Percentiles rank a stretch among this genome's conserved stretches.
phyloP scores from a whole-genome alignment of 495 filamentous ascomycete species.

The Talaromyces adpressus region DNA sequence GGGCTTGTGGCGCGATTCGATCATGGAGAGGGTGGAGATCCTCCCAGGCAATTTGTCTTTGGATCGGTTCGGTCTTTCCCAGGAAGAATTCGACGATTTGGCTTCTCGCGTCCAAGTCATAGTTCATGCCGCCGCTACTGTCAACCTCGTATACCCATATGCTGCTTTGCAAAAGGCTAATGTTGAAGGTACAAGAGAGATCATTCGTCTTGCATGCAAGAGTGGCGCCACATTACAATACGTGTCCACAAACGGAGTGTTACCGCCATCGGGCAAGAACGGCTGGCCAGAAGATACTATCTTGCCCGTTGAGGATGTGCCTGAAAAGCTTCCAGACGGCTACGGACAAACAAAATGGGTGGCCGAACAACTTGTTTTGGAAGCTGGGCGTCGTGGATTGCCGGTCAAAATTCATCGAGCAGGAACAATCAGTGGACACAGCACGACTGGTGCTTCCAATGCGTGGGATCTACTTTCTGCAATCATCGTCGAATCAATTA shows the following conservation, averaged over 20 bases:
- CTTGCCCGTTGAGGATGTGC: constrained; percentile 51
- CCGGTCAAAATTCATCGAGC: constrained; percentile 55
- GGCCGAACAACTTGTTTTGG: constrained; percentile 58
- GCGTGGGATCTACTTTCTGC: constrained; percentile 62
- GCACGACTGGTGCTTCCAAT: constrained; percentile 55
- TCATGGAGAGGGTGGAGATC: constrained; percentile 62
- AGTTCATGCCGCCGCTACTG: constrained; percentile 57
- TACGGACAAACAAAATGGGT: constrained; percentile 65
- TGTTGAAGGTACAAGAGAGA: constrained; percentile 54
- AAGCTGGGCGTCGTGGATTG: constrained; percentile 51
- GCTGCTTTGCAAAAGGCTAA: constrained; percentile 53
- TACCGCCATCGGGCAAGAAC: constrained; percentile 46
- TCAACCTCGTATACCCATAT: constrained; percentile 63
- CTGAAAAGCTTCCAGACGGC: constrained; percentile 51
- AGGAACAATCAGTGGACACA: constrained; percentile 61
- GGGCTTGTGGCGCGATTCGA: constrained; percentile 58
- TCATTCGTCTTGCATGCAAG: constrained; percentile 54
- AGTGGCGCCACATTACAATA: constrained; percentile 60
- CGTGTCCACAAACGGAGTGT: constrained; percentile 61
- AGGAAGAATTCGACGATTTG: constrained; percentile 49
- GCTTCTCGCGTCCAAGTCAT: constrained; percentile 53
- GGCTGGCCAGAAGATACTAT: constrained; percentile 56
- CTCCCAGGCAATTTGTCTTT: constrained; percentile 57
- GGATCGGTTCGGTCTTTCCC: constrained; percentile 49
- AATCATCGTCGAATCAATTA: constrained; percentile 58